A percentile compares a stretch with the other conserved stretches of the same genome.
These are phyloP conservation scores for Penicillium hesseltinei DNA, from an alignment of 2,329 filamentous ascomycete genomes.

Conservation along the genomic window DNA sequence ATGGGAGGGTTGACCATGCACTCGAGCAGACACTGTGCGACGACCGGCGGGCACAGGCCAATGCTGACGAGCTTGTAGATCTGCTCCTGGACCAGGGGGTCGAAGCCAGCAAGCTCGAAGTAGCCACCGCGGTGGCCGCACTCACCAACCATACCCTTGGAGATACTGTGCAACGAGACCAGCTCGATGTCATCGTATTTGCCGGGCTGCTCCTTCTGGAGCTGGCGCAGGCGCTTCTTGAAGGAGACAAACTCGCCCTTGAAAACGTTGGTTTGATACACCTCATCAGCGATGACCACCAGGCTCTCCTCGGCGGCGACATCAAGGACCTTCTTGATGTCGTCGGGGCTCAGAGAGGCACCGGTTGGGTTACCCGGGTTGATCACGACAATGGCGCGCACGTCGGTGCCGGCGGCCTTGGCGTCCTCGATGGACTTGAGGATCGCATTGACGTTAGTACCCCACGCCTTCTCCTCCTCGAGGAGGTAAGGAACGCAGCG, in stretches of 20 bases:
- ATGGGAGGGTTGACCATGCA: constrained; percentile 95
- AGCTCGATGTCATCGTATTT: constrained; percentile 85
- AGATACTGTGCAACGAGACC: constrained; percentile 86
- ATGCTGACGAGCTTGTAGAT: constrained; percentile 99
- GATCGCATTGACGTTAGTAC: constrained; percentile 80
- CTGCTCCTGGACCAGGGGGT: constrained; percentile 78
- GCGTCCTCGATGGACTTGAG: constrained; percentile 71
- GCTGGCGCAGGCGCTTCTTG: constrained; percentile 77
- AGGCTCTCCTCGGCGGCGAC: constrained; percentile 82
- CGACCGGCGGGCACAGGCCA: constrained; percentile 90
- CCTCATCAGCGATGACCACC: constrained; percentile 91
- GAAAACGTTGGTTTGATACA: constrained; percentile 99
- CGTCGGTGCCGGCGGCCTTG: constrained; percentile 72
- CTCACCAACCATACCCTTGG: constrained; percentile 98
- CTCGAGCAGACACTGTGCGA: constrained; percentile 95
- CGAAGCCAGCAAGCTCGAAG: constrained; percentile 92
- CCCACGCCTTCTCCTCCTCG: constrained; percentile 82
- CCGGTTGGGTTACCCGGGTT: constrained; percentile 98
- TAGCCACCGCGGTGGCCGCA: constrained; percentile 97
- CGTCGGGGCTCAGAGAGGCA: constrained; percentile 72
- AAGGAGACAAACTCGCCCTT: constrained; percentile 91
- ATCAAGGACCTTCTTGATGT: constrained; percentile 81
- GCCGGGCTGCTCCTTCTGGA: constrained; percentile 71
- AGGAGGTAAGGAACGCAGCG: constrained; percentile 90
- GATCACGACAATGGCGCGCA: constrained; percentile 92